These are phyloP conservation scores for Xylaria sp. DNA, from an alignment of 2,329 filamentous ascomycete genomes.

Conservation along the genomic window DNA sequence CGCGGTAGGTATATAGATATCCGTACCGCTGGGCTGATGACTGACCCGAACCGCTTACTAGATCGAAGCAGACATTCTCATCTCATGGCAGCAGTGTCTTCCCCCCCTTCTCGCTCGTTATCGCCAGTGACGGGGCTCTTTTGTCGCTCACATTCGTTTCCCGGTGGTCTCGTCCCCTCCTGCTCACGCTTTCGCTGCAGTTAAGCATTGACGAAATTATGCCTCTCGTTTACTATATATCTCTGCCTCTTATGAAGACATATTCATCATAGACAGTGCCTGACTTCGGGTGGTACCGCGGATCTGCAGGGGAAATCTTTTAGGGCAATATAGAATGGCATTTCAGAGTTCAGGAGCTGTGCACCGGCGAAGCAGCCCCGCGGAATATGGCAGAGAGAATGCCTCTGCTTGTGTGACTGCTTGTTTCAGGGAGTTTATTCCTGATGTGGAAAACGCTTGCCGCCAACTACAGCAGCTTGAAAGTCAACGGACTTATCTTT, in stretches of 20 bases:
- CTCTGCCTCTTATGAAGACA: slow-evolving; percentile 39
- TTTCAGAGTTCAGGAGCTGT: slow-evolving; percentile 16
- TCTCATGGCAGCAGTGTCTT: slow-evolving; percentile 34
- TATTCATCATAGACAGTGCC: slow-evolving; percentile 37
- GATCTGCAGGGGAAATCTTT: slow-evolving; percentile 21
- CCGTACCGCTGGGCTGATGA: slow-evolving; percentile 43
- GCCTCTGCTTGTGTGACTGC: slow-evolving; percentile 42
- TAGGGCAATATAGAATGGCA: slow-evolving; percentile 6
- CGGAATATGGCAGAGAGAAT: slow-evolving; percentile 38
- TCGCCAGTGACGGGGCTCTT: slow-evolving; percentile 36
- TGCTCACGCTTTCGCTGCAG: slow-evolving; percentile 26
- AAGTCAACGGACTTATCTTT: slow-evolving; percentile 51
- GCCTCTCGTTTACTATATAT: slow-evolving; percentile 42
- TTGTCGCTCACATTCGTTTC: slow-evolving; percentile 44
- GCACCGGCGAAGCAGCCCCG: slow-evolving; percentile 20
- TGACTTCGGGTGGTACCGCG: slow-evolving; percentile 34
- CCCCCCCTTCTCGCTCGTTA: slow-evolving; percentile 31
- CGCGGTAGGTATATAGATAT: slow-evolving; percentile 40
- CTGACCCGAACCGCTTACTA: slow-evolving; percentile 36
- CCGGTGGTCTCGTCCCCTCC: slow-evolving; percentile 20
- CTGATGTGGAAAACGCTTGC: slow-evolving; percentile 42
- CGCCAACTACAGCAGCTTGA: slow-evolving; percentile 39
- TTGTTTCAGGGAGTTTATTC: slow-evolving; percentile 43
- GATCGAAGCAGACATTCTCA: slow-evolving; percentile 35
- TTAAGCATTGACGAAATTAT: slow-evolving; percentile 39